These are phyloP conservation scores for Boletus hoseneyae DNA, from an alignment of 1,284 basidiomycete species.

Conservation along the genomic window DNA sequence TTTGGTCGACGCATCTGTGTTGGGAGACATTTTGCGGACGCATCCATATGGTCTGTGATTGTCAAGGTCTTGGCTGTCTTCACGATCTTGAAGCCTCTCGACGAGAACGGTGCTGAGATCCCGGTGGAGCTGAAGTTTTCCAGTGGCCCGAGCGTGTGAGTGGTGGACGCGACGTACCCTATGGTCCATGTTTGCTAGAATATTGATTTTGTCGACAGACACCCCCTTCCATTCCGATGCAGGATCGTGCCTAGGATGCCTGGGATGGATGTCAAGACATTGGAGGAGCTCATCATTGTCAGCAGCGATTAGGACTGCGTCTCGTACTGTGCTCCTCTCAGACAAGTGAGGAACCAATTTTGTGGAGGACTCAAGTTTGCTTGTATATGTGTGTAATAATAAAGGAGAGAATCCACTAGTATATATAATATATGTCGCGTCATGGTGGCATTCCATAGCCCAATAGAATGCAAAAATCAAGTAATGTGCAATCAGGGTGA, in stretches of 20 bases:
- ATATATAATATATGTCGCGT: too few species aligned
- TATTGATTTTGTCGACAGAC: slow-evolving; percentile 2
- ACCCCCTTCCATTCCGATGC: slow-evolving; percentile 14
- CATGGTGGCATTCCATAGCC: too few species aligned
- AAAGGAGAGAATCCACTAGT: too few species aligned
- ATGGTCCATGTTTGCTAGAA: neutral
- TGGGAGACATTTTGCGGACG: neutral
- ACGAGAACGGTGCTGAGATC: slow-evolving; percentile 10
- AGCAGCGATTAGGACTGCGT: neutral
- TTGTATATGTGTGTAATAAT: too few species aligned
- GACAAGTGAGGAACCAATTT: neutral
- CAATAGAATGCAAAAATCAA: too few species aligned
- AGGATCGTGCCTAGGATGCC: slow-evolving; percentile 12
- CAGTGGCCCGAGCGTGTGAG: slow-evolving; percentile 5
- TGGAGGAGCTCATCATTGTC: slow-evolving; percentile 10
- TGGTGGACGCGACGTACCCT: neutral
- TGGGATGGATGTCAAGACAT: slow-evolving; percentile 1
- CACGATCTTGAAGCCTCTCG: slow-evolving; percentile 11
- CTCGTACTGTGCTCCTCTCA: neutral
- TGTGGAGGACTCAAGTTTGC: neutral
- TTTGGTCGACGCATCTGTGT: slow-evolving; percentile 17
- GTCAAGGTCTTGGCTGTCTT: slow-evolving; percentile 15
- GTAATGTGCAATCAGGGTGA: too few species aligned
- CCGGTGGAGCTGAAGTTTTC: slow-evolving; percentile 4
- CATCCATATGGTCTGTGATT: slow-evolving; percentile 12